These are phyloP conservation scores for Esteya vermicola DNA, from an alignment of 2,329 filamentous ascomycete genomes.

Conservation along the genomic window DNA sequence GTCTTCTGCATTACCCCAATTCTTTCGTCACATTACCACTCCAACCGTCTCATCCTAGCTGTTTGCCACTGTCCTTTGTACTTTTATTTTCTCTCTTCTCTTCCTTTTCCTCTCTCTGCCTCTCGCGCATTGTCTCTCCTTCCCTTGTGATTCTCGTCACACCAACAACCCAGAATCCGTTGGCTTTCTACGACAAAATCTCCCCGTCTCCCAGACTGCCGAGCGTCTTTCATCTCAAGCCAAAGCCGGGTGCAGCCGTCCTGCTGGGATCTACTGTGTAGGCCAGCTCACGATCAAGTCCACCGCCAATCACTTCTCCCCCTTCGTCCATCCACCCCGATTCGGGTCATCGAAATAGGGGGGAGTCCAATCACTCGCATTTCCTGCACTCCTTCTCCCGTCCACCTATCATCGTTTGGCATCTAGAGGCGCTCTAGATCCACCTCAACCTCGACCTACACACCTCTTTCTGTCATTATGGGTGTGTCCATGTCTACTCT, in stretches of 20 bases:
- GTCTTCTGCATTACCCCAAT: too few species aligned
- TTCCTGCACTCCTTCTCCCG: too few species aligned
- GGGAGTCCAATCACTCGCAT: too few species aligned
- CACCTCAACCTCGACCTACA: too few species aligned
- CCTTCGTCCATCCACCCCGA: background rate
- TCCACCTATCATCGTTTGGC: too few species aligned
- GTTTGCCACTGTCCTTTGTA: background rate
- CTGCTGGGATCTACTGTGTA: too few species aligned
- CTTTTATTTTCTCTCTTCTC: background rate
- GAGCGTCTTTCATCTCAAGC: too few species aligned
- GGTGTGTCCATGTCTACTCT: constrained; percentile 20
- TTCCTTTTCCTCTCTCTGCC: background rate
- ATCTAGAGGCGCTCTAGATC: too few species aligned
- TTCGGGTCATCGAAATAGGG: background rate
- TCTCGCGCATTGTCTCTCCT: background rate
- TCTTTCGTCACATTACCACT: too few species aligned
- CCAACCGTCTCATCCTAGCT: background rate
- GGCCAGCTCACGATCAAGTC: too few species aligned
- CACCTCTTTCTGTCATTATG: constrained; percentile 13
- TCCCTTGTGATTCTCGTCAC: background rate
- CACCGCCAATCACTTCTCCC: background rate
- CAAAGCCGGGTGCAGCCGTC: background rate
- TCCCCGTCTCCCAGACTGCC: background rate
- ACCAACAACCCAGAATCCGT: too few species aligned
- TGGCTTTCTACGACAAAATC: background rate